phyloP scores from a whole-genome alignment of 768 basidiomycete genomes.

The Tylopilus subfusipes region DNA sequence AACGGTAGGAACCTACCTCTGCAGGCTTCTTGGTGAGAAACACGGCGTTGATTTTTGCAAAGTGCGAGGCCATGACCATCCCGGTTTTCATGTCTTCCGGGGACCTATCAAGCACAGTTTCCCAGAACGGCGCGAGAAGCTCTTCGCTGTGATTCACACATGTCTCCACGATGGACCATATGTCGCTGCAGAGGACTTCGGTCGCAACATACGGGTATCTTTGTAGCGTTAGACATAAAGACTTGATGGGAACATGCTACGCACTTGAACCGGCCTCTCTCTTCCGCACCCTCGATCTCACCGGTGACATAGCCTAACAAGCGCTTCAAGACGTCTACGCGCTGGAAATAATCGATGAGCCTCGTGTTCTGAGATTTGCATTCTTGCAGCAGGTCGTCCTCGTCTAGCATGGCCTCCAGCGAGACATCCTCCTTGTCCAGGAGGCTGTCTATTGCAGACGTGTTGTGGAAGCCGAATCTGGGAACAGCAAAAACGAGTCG shows the following conservation, averaged over 20 bases:
- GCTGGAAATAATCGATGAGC: conserved; percentile 83
- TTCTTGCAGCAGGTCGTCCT: conserved; percentile 91
- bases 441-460: conserved; percentile 83
- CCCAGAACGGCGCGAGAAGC: conserved; percentile 88
- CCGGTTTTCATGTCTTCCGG: conserved; percentile 85
- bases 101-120: conserved; percentile 74
- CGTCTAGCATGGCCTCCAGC: conserved; percentile 88
- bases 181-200: conserved; percentile 92
- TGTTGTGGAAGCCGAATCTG: conserved; percentile 90
- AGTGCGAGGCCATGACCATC: conserved; percentile 86
- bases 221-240: conserved; percentile 4
- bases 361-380: conserved; percentile 92
- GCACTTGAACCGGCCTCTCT: conserved; percentile 78
- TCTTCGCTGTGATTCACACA: conserved; percentile 69
- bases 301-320: conserved; percentile 84
- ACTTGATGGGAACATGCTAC: conserved; percentile 27
- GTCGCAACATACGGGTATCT: conserved; percentile 93
- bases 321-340: conserved; percentile 75
- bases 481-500: conserved; percentile 6
- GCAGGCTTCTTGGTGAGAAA: conserved; percentile 85
- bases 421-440: conserved; percentile 87
- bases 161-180: conserved; percentile 93
- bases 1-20: conserved; percentile 56
- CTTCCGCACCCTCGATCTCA: conserved; percentile 79
- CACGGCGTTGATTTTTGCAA: conserved; percentile 88